Evolutionary conservation across 108 stramenopile genomes (phyloP), one percentile per base, ranked within the genome.

Genomic region (Mayamaea pseudoterrestris): DNA sequence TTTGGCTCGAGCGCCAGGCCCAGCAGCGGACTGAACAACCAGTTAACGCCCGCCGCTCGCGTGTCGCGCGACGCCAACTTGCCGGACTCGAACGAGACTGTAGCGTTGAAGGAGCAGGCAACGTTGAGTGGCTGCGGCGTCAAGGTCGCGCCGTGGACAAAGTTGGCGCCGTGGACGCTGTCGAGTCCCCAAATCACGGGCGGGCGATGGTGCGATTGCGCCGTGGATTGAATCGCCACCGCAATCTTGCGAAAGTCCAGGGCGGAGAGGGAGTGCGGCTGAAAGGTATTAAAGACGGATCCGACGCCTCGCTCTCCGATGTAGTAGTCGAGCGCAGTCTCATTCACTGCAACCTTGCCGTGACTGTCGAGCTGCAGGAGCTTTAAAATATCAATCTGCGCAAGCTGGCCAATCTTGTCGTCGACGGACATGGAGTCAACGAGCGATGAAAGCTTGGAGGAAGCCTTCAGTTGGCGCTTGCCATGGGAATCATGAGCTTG

Each of bases 141-240:
- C 1, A 83, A 31, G 11, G 65, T 58, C 1, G 84, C 65, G 24
- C 69, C 78, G 29, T 55, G 28, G n/a, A 89, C 32, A 58, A 89
- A 93, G 50, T 83, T 93, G 5, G 86, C 80, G 9, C 90, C 90
- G 57, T 93, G 90, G 0, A 93, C 71, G 13, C 65, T 72, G 50
- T 92, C 83, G 7, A 88, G 31, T 3, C 80, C 85, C 60, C 69
- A 71, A 41, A 88, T 73, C 22, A 78, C 72, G 21, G 76, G 76
- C 20, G 69, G 68, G 16, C 68, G 60, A 37, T 49, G 31, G 47
- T 69, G 65, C 8, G 41, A 49, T n/a, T 66, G 3, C 2, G 69
- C 61, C 5, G 65, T 62, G 7, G 58, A 23, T 51, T 78, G 71
- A 2, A 78, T 61, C 25, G 53, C 50, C 1, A 73, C 26, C 13